Conservation (phyloP, 139 green algal species). For the Auxenochlorella pyrenoidosa region DNA sequence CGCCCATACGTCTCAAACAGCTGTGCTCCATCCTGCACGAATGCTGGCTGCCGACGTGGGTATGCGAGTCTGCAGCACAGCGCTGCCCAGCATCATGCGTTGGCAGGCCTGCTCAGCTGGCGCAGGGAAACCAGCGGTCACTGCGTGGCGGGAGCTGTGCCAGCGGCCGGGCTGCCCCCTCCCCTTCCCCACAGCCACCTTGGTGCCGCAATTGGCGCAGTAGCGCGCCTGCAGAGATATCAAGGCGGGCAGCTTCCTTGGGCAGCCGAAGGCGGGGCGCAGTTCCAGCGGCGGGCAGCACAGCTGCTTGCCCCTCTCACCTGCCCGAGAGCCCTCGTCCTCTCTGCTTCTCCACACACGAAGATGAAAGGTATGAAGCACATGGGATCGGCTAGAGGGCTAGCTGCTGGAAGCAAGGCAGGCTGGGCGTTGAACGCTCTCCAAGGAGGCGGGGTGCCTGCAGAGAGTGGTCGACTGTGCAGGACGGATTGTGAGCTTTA, state of each 20-base stretch:
- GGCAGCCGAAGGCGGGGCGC: too few species aligned
- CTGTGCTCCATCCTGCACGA: constrained; percentile 19
- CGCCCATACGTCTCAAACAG: constrained; percentile 1
- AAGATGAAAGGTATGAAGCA: constrained; percentile 21
- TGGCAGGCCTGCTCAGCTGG: too few species aligned
- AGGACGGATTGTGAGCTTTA: too few species aligned
- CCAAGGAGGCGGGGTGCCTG: too few species aligned
- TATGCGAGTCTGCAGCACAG: background rate
- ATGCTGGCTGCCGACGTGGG: background rate
- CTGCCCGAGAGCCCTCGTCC: background rate
- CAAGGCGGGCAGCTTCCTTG: too few species aligned
- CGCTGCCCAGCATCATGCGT: too few species aligned
- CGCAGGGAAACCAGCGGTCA: background rate
- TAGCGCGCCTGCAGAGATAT: background rate
- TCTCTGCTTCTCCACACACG: constrained; percentile 28
- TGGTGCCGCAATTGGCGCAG: constrained; percentile 35
- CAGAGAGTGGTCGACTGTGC: too few species aligned
- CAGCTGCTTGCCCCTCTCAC: too few species aligned
- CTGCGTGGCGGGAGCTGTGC: too few species aligned
- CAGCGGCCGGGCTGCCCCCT: background rate
- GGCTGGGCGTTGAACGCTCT: too few species aligned
- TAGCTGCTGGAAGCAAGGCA: too few species aligned
- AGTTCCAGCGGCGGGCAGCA: too few species aligned
- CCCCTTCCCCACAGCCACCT: background rate
- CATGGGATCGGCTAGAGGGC: background rate